Percentiles rank a stretch among this genome's conserved stretches.
phyloP scores from a whole-genome alignment of 768 basidiomycete genomes.

The Phylloporus scabripes region DNA sequence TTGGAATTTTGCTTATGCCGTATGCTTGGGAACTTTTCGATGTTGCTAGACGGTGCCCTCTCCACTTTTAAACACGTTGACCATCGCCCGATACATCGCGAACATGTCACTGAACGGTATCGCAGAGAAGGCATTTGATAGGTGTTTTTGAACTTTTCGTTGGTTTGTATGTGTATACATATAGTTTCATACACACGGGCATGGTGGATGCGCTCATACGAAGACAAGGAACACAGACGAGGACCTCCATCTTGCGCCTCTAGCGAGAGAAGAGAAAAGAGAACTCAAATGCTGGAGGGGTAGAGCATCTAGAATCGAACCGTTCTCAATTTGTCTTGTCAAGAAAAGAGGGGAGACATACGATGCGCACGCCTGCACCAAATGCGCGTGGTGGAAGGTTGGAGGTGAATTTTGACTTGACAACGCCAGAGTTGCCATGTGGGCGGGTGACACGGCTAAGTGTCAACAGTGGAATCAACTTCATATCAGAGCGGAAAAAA shows the following conservation, averaged over 20 bases:
- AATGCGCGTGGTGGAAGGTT: slow-evolving; percentile 95
- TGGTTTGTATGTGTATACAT: slow-evolving; percentile 13
- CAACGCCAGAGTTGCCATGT: slow-evolving; percentile 92
- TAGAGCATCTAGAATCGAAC: slow-evolving; percentile 70
- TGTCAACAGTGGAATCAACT: background rate
- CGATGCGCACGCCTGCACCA: slow-evolving; percentile 88
- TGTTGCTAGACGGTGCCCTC: too few species aligned
- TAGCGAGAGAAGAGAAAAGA: slow-evolving; percentile 2
- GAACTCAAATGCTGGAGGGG: slow-evolving; percentile 68
- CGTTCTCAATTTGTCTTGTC: background rate
- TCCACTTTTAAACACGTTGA: too few species aligned
- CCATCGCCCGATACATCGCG: too few species aligned
- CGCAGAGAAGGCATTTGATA: too few species aligned
- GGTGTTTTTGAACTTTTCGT: slow-evolving; percentile 9
- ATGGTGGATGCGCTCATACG: slow-evolving; percentile 5
- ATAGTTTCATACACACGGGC: slow-evolving; percentile 19
- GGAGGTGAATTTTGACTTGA: slow-evolving; percentile 92
- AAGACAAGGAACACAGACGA: slow-evolving; percentile 18
- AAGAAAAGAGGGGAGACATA: slow-evolving; percentile 35
- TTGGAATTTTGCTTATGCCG: too few species aligned
- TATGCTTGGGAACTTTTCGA: too few species aligned
- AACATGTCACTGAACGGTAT: too few species aligned
- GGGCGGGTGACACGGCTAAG: slow-evolving; percentile 83
- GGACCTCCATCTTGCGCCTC: background rate
- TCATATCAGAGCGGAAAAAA: background rate